Base-by-base conservation (phyloP, 345 rosid genomes). In the Durio zibethinus region DNA sequence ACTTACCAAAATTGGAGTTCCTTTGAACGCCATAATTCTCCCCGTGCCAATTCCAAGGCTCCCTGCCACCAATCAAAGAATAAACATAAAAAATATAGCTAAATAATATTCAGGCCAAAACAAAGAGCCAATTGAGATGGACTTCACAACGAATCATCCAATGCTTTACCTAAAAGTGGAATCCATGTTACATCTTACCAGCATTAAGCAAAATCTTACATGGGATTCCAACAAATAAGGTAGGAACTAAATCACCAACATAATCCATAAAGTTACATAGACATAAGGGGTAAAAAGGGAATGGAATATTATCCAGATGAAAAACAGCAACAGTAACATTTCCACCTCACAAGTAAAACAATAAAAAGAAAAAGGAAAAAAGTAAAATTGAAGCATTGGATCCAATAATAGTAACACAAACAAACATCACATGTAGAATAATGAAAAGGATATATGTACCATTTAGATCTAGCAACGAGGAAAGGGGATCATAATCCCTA, bases 31-130 rank as follows among this genome's bases (percentile, higher is more conserved):
- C 54, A 79, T 78, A 80, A 43, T 79, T 84, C 48, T 54, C 82
- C 11, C 45, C 76, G 54, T 77, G 77, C 89, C 92, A 87, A 72
- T 80, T 76, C 89, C 83, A 86, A 64, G 83, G 71, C 65, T 79
- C 81, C 23, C 77, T 75, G 57, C 76, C 65, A 78, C 81, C 76
- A 79, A 66, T 76, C 80, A 86, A 33, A 61, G 20, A 16, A 53
- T 40, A 74, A 79, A 21, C 36, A 36, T 12, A 10, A 74, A 65
- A 53, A 0, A 68, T 27, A 57, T 72, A 11, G 36, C 29, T 10
- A 72, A 7, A 40, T 16, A 27, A 10, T 43, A 42, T 45, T 27
- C 53, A 61, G 47, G 31, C 35, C 38, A 56, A 57, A 73, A 43
- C 60, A 61, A 7, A 59, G 72, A 29, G 45, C 5, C 14, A 77